These are phyloP conservation scores for Carnegiea gigantea DNA, from an alignment of 179 eudicot species.

Conservation along the genomic window DNA sequence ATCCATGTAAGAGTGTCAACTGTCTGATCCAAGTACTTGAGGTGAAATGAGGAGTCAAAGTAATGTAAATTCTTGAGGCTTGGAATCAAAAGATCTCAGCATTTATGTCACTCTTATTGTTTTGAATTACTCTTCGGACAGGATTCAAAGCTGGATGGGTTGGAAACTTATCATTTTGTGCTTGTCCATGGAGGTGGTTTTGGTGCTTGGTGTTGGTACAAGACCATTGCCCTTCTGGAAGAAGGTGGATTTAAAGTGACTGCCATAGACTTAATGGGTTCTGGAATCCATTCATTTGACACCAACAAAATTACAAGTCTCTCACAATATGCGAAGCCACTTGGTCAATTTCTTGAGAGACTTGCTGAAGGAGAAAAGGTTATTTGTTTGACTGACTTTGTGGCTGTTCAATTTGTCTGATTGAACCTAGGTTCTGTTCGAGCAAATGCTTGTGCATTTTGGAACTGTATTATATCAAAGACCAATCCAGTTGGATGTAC, in stretches of 20 bases:
- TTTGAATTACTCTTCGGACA: constrained; percentile 27
- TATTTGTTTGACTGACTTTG: constrained; percentile 5
- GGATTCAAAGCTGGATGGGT: constrained; percentile 60
- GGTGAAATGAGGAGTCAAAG: neutral
- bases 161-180: constrained; percentile 76
- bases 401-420: neutral
- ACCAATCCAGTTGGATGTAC: neutral
- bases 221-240: constrained; percentile 82
- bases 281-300: constrained; percentile 81
- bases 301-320: constrained; percentile 70
- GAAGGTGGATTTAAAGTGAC: constrained; percentile 81
- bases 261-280: constrained; percentile 86
- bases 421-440: neutral
- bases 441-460: neutral
- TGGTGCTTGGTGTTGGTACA: constrained; percentile 99
- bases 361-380: constrained; percentile 84
- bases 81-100: neutral
- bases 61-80: neutral
- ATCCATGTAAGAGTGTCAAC: neutral
- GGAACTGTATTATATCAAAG: neutral
- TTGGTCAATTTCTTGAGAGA: constrained; percentile 63
- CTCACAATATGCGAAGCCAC: constrained; percentile 83
- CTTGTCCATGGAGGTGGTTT: constrained; percentile 99
- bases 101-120: neutral
- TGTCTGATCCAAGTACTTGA: neutral